A percentile compares a stretch with the other conserved stretches of the same genome.
Conservation (phyloP, 2,329 filamentous ascomycete genomes). For the Fusarium odoratissimum region DNA sequence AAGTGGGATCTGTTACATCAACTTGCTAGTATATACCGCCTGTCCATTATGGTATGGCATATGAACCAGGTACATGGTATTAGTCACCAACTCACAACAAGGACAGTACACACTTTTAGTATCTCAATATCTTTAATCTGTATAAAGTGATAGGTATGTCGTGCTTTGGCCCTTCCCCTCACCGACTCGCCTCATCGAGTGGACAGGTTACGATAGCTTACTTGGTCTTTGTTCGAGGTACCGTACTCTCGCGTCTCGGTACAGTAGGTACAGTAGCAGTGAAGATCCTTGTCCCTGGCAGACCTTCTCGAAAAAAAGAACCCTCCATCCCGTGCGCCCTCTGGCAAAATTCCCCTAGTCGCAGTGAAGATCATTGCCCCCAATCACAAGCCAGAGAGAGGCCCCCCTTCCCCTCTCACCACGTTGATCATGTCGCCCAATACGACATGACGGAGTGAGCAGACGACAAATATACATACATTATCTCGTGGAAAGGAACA, state of each 20-base stretch:
- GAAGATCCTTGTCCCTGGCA: constrained; percentile 23
- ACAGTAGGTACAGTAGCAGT: not conserved
- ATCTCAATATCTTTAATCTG: not conserved
- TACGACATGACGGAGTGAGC: constrained; percentile 12
- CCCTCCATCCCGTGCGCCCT: constrained; percentile 19
- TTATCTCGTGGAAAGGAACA: not conserved
- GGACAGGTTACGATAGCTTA: not conserved
- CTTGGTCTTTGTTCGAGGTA: not conserved
- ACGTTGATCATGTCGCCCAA: constrained; percentile 32
- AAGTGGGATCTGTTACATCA: not conserved
- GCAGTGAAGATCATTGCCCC: constrained; percentile 28
- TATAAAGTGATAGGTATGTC: not conserved
- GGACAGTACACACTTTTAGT: not conserved
- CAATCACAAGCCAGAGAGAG: constrained; percentile 2
- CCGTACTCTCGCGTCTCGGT: not conserved
- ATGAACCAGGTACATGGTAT: not conserved
- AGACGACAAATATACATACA: not conserved
- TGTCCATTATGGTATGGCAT: not conserved
- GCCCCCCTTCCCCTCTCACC: constrained; percentile 12
- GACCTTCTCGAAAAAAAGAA: constrained; percentile 42
- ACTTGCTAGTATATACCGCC: constrained; percentile 4
- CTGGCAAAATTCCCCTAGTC: constrained; percentile 32
- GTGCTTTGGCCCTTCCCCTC: constrained; percentile 19
- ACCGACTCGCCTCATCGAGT: constrained; percentile 34
- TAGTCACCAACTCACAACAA: not conserved